Conservation (phyloP, 345 rosid genomes). For the Moringa oleifera region DNA sequence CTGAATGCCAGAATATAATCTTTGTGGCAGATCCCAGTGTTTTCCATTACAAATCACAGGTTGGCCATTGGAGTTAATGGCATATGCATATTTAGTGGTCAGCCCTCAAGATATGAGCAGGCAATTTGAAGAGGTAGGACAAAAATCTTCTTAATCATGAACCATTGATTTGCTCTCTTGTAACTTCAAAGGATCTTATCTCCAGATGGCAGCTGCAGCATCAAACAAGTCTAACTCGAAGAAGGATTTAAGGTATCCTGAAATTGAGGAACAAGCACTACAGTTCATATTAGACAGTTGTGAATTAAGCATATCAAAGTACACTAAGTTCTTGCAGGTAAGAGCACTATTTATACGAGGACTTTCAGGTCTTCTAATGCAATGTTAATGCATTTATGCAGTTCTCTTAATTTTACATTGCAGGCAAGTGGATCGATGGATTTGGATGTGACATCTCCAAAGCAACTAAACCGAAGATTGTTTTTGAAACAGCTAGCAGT, state of each 20-base stretch:
- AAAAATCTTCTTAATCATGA: conserved; percentile 3
- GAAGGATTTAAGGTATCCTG: conserved; percentile 57
- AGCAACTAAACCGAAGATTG: conserved; percentile 73
- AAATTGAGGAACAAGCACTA: conserved; percentile 71
- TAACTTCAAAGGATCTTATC: conserved; percentile 13
- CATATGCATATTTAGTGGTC: conserved; percentile 78
- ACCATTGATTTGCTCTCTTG: background rate
- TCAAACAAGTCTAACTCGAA: conserved; percentile 55
- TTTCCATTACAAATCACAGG: conserved; percentile 83
- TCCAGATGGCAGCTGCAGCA: conserved; percentile 92
- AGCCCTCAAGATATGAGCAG: conserved; percentile 81
- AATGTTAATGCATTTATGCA: background rate
- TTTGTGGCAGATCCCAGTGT: conserved; percentile 59
- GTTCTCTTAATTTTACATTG: conserved; percentile 3
- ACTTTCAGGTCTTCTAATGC: background rate
- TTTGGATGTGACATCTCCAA: conserved; percentile 91
- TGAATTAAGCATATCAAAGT: conserved; percentile 84
- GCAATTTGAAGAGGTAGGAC: conserved; percentile 74
- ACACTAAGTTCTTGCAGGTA: conserved; percentile 84
- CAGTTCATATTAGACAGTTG: conserved; percentile 75
- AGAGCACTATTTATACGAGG: background rate
- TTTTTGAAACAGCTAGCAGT: conserved; percentile 94
- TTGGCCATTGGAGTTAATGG: conserved; percentile 90
- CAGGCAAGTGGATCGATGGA: conserved; percentile 96
- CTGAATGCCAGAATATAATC: background rate